phyloP scores from a whole-genome alignment of 805 yeast genomes.

The Suhomyces sp. region DNA sequence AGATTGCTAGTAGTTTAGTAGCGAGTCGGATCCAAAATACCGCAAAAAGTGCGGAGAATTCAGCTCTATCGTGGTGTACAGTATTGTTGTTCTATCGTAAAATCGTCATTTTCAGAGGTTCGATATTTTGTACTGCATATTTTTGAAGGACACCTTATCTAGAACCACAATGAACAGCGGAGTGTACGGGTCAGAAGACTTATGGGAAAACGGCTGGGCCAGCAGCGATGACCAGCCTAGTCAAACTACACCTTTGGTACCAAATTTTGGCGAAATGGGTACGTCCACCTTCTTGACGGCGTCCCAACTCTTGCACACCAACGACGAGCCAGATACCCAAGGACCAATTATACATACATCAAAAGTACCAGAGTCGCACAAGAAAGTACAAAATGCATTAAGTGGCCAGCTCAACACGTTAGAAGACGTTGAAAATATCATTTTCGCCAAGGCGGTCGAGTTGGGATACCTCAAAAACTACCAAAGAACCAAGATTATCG shows the following conservation, averaged over 20 bases:
- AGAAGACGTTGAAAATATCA: slow-evolving; percentile 26
- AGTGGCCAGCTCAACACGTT: slow-evolving; percentile 18
- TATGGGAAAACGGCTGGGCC: slow-evolving; percentile 43
- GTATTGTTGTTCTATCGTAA: background rate
- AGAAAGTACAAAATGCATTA: slow-evolving; percentile 18
- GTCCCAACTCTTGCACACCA: slow-evolving; percentile 17
- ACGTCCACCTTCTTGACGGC: slow-evolving; percentile 20
- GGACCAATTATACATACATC: background rate
- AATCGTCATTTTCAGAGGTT: background rate
- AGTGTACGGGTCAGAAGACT: slow-evolving; percentile 25
- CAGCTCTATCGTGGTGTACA: background rate
- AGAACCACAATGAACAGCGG: slow-evolving; percentile 11
- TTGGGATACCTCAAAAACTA: slow-evolving; percentile 23
- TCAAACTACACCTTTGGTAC: slow-evolving; percentile 3
- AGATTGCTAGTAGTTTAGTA: no score
- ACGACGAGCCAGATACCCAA: background rate
- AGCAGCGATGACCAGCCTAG: slow-evolving; percentile 10
- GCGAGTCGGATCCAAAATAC: no score
- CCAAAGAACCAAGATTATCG: slow-evolving; percentile 33
- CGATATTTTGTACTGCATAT: background rate
- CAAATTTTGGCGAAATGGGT: background rate
- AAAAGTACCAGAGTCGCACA: slow-evolving; percentile 31
- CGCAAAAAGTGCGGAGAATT: no score
- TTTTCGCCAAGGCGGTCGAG: slow-evolving; percentile 28
- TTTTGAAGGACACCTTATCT: background rate